Percentiles rank a stretch among this genome's conserved stretches.
phyloP scores from a whole-genome alignment of 1,139 yeast genomes.

The Eremothecium gossypii region DNA sequence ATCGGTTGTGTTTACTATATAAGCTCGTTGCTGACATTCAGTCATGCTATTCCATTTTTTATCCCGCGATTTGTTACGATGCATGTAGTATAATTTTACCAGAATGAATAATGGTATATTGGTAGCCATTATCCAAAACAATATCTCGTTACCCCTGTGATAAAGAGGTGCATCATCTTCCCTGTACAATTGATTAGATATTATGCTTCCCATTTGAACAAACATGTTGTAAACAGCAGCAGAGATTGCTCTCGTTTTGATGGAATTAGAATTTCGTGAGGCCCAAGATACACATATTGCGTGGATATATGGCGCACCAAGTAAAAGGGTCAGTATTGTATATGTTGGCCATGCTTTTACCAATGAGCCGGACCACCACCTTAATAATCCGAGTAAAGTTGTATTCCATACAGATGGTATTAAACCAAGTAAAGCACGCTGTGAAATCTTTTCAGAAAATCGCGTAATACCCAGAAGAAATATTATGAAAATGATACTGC shows the following conservation, averaged over 20 bases:
- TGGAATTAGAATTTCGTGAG: slow-evolving; percentile 51
- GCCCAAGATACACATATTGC: slow-evolving; percentile 53
- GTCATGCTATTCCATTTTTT: slow-evolving; percentile 36
- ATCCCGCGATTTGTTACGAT: slow-evolving; percentile 35
- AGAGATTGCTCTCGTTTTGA: slow-evolving; percentile 48
- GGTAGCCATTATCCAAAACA: slow-evolving; percentile 34
- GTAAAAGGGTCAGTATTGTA: slow-evolving; percentile 36
- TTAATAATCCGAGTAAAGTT: slow-evolving; percentile 36
- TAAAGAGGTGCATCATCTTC: slow-evolving; percentile 50
- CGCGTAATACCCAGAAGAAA: slow-evolving; percentile 35
- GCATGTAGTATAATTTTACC: slow-evolving; percentile 33
- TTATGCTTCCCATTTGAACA: slow-evolving; percentile 47
- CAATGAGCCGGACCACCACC: slow-evolving; percentile 43
- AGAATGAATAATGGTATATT: slow-evolving; percentile 21
- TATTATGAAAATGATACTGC: slow-evolving; percentile 34
- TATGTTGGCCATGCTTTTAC: slow-evolving; percentile 44
- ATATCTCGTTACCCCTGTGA: slow-evolving; percentile 42
- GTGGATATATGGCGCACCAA: slow-evolving; percentile 39
- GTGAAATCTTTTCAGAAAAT: slow-evolving; percentile 35
- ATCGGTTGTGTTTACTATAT: slow-evolving; percentile 33
- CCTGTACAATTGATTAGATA: slow-evolving; percentile 33
- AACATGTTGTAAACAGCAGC: slow-evolving; percentile 56
- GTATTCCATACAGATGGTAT: slow-evolving; percentile 35
- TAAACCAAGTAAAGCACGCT: slow-evolving; percentile 31
- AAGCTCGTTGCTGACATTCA: slow-evolving; percentile 34